These are phyloP conservation scores for Pichia sporocuriosa DNA, from an alignment of 805 yeast species.

Conservation along the genomic window DNA sequence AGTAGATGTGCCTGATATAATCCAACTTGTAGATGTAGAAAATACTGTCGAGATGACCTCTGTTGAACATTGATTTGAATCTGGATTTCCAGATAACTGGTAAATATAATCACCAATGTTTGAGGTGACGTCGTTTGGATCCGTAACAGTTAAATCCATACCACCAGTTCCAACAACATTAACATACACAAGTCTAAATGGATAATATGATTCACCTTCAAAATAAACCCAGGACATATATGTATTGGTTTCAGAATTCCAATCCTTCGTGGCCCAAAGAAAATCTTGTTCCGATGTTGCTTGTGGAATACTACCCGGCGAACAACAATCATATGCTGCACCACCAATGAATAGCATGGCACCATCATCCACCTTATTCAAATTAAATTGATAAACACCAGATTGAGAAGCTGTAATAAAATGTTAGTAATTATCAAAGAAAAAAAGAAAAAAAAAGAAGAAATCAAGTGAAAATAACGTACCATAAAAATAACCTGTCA, in stretches of 20 bases:
- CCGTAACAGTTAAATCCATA: slow-evolving; percentile 10
- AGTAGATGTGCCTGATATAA: slow-evolving; percentile 2
- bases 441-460: slow-evolving; percentile 15
- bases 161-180: slow-evolving; percentile 11
- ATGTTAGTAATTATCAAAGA: not conserved
- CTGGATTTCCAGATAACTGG: slow-evolving; percentile 1
- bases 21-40: not conserved
- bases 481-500: slow-evolving; percentile 16
- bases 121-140: slow-evolving; percentile 9
- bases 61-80: too few relatives aligned
- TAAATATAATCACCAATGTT: slow-evolving; percentile 4
- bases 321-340: slow-evolving; percentile 32
- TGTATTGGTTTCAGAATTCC: not conserved
- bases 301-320: slow-evolving; percentile 6
- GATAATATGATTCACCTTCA: slow-evolving; percentile 14
- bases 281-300: slow-evolving; percentile 6
- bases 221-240: slow-evolving; percentile 10
- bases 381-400: slow-evolving; percentile 25
- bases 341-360: slow-evolving; percentile 29
- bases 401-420: slow-evolving; percentile 19
- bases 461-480: not conserved
- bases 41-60: too few relatives aligned
- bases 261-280: slow-evolving; percentile 12
- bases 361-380: slow-evolving; percentile 27
- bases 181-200: slow-evolving; percentile 17